Evolutionary conservation across 805 yeast species (phyloP).

Genomic region (Komagataella mondaviorum): DNA sequence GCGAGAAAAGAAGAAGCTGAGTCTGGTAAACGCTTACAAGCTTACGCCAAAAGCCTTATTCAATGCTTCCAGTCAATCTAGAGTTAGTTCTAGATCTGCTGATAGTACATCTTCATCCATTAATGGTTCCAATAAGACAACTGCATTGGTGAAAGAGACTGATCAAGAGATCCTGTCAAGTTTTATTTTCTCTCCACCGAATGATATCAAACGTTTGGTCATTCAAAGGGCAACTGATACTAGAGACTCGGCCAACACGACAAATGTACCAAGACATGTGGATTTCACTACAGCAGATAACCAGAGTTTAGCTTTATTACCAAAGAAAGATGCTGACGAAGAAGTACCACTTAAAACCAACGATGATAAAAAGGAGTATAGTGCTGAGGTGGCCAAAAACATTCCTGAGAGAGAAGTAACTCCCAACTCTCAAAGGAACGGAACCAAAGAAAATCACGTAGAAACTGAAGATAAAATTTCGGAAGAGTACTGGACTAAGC

Average conservation of each 20-base stretch:
- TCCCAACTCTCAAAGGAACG: neutral
- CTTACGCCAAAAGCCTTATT: slow-evolving; percentile 53
- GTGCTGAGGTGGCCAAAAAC: neutral
- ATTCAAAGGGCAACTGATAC: slow-evolving; percentile 20
- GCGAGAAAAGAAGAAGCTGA: slow-evolving; percentile 36
- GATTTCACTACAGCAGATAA: neutral
- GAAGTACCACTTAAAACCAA: neutral
- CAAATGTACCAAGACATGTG: neutral
- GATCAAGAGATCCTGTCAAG: slow-evolving; percentile 60
- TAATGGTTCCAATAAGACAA: slow-evolving; percentile 2
- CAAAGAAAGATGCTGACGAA: neutral
- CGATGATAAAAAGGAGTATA: neutral
- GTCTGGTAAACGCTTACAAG: slow-evolving; percentile 47
- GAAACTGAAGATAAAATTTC: slow-evolving; percentile 19
- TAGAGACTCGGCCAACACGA: neutral
- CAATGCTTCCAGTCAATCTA: slow-evolving; percentile 9
- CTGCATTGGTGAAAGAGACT: slow-evolving; percentile 27
- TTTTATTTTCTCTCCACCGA: slow-evolving; percentile 57
- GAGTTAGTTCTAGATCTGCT: neutral
- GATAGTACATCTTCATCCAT: slow-evolving; percentile 4
- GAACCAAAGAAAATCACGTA: neutral
- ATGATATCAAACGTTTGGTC: slow-evolving; percentile 37
- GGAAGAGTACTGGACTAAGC: slow-evolving; percentile 82
- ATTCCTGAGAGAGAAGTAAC: neutral
- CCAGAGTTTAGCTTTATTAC: neutral